Conservation (phyloP, 2,329 filamentous ascomycete genomes). For the Fusarium sp. region DNA sequence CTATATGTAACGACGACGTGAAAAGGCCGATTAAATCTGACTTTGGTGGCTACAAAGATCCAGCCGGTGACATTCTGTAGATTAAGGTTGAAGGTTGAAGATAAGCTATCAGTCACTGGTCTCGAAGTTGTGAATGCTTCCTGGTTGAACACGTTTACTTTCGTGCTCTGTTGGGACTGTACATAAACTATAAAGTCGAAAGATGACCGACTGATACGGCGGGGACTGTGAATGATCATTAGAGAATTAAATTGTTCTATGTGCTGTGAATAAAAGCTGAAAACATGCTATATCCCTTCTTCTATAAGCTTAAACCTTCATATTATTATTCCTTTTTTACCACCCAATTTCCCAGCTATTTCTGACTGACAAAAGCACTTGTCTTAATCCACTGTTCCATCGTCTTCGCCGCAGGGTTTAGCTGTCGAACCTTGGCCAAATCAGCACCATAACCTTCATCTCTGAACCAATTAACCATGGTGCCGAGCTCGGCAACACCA, state of each 20-base stretch:
- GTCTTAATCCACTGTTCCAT: slow-evolving; percentile 29
- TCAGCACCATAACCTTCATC: slow-evolving; percentile 30
- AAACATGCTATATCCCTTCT: rapidly evolving
- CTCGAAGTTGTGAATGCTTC: neutral
- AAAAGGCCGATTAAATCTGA: neutral
- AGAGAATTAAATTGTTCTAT: neutral
- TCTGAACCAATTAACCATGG: slow-evolving; percentile 33
- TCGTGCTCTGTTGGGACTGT: too few species aligned
- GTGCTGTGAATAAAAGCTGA: neutral
- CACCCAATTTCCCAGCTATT: neutral
- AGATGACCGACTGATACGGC: too few species aligned
- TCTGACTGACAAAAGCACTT: slow-evolving; percentile 16
- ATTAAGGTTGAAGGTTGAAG: neutral
- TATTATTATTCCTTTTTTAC: neutral
- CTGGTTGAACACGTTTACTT: rapidly evolving
- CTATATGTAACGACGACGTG: neutral
- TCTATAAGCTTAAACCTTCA: neutral
- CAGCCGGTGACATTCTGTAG: too few species aligned
- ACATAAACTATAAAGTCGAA: neutral
- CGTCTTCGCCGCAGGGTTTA: slow-evolving; percentile 19
- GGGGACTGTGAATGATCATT: neutral
- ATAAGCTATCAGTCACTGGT: too few species aligned
- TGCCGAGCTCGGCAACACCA: slow-evolving; percentile 21
- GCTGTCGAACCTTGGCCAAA: slow-evolving; percentile 11
- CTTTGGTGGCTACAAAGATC: neutral